Conservation (phyloP, 768 basidiomycete genomes). For the Kwoniella shandongensis region DNA sequence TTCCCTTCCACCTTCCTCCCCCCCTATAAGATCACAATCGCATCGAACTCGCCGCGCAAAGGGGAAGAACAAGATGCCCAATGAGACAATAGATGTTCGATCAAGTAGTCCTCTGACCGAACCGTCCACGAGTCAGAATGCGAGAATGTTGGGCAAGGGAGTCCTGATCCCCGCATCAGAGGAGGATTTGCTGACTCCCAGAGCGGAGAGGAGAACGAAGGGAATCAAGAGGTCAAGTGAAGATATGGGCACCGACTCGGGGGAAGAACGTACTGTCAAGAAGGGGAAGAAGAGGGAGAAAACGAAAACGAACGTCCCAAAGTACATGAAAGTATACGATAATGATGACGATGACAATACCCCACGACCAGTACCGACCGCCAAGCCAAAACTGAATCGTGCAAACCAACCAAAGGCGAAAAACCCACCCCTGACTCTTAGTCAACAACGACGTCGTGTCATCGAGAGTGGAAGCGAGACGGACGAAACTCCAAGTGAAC, state of each 20-base stretch:
- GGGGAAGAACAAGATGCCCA: background rate
- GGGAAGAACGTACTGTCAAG: background rate
- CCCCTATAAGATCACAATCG: background rate
- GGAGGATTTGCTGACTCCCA: background rate
- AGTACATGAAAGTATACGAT: background rate
- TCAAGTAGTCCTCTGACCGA: background rate
- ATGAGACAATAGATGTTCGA: too few species aligned
- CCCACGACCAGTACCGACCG: too few species aligned
- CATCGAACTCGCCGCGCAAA: background rate
- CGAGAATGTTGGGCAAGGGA: background rate
- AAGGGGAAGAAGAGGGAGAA: conserved; percentile 7
- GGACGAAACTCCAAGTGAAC: too few species aligned
- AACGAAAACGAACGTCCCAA: background rate
- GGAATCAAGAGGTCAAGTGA: conserved; percentile 6
- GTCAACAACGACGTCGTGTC: too few species aligned
- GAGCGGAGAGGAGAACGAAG: background rate
- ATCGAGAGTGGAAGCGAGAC: too few species aligned
- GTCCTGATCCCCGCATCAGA: background rate
- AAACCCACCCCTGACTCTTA: too few species aligned
- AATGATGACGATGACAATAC: too few species aligned
- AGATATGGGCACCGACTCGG: background rate
- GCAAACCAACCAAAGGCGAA: too few species aligned
- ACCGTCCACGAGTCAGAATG: background rate
- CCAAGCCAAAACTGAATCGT: too few species aligned
- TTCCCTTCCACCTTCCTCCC: background rate